phyloP scores from a whole-genome alignment of 805 yeast species.

The Suhomyces xylopsoci region DNA sequence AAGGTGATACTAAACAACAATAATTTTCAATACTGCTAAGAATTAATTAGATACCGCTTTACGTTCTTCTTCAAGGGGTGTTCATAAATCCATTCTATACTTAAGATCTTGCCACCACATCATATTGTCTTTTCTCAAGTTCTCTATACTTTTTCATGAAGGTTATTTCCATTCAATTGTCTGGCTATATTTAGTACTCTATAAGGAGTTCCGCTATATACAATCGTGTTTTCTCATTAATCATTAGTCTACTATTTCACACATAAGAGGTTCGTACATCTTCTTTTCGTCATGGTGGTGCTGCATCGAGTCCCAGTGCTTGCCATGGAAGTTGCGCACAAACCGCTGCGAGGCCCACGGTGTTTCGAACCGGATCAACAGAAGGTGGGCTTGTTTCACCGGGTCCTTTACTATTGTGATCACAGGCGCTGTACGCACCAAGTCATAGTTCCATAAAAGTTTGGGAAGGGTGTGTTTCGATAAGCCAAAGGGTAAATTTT shows the following conservation, averaged over 20 bases:
- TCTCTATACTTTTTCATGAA: no score
- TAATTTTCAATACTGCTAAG: no score
- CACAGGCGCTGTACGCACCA: conserved; percentile 24
- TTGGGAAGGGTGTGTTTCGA: conserved; percentile 33
- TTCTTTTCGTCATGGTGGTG: conserved; percentile 21
- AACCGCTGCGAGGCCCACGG: conserved; percentile 48
- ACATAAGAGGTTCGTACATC: conserved; percentile 35
- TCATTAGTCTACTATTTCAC: conserved; percentile 28
- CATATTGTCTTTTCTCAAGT: no score
- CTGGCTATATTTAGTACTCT: no score
- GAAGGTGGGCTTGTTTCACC: conserved; percentile 21
- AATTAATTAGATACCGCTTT: no score
- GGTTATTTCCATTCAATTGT: no score
- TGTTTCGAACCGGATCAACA: conserved; percentile 45
- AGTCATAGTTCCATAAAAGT: conserved; percentile 50
- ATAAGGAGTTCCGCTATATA: no score
- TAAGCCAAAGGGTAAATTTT: conserved; percentile 47
- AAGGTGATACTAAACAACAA: no score
- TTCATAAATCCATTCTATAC: no score
- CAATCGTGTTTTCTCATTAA: no score
- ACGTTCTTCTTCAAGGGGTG: no score
- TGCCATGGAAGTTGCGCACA: conserved; percentile 53
- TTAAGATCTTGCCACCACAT: no score
- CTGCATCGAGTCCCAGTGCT: conserved; percentile 31
- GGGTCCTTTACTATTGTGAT: conserved; percentile 25